These are phyloP conservation scores for Trametes hirsuta DNA, from an alignment of 1,284 basidiomycete species.

Conservation along the genomic window DNA sequence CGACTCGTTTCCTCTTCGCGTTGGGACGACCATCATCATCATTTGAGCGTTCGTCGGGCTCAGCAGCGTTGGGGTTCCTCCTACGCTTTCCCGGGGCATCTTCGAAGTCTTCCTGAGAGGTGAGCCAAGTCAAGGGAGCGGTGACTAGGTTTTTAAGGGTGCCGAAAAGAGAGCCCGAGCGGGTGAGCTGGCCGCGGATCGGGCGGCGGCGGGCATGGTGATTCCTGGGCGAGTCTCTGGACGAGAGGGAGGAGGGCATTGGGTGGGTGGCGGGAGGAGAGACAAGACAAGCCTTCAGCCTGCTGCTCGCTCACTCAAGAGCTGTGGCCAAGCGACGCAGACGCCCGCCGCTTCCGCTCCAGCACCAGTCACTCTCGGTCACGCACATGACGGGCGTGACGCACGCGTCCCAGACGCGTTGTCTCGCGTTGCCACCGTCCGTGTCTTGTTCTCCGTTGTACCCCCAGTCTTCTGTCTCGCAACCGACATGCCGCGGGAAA, in stretches of 20 bases:
- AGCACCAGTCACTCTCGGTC: conserved; percentile 7
- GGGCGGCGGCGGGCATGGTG: conserved; percentile 24
- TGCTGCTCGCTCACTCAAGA: conserved; percentile 10
- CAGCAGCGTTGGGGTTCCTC: conserved; percentile 14
- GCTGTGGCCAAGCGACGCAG: conserved; percentile 13
- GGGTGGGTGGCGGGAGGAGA: conserved; percentile 16
- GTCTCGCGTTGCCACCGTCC: conserved; percentile 4
- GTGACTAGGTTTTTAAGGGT: conserved; percentile 36
- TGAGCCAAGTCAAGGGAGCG: conserved; percentile 33
- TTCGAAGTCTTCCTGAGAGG: conserved; percentile 26
- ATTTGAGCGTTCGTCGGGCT: conserved; percentile 23
- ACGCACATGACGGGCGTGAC: conserved; percentile 15
- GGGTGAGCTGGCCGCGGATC: conserved; percentile 24
- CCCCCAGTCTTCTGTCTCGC: conserved; percentile 4
- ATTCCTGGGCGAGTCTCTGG: conserved; percentile 23
- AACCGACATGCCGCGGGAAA: conserved; percentile 77
- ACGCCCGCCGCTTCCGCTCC: conserved; percentile 9
- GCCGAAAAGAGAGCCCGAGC: conserved; percentile 34
- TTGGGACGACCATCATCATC: conserved; percentile 26
- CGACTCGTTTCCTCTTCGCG: conserved; percentile 34
- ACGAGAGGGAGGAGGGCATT: conserved; percentile 22
- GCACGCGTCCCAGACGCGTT: conserved; percentile 18
- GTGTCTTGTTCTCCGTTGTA: conserved; percentile 10
- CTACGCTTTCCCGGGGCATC: conserved; percentile 32
- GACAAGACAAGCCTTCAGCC: conserved; percentile 15